A percentile compares a stretch with the other conserved stretches of the same genome.
These are phyloP conservation scores for Hypoxylon sp. DNA, from an alignment of 2,329 filamentous ascomycete genomes.

Conservation along the genomic window DNA sequence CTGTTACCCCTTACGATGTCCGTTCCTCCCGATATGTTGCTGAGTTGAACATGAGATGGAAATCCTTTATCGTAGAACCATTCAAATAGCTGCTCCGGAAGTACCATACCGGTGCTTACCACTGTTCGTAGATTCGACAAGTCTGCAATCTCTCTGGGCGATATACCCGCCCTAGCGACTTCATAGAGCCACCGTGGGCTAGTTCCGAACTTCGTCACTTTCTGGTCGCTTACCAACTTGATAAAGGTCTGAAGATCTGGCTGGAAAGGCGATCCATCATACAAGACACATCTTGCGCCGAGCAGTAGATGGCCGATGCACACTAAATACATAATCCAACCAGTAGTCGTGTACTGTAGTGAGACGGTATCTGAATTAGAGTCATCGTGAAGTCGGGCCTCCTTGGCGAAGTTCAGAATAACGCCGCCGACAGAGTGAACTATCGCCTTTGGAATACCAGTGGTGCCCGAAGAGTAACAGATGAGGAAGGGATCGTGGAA, in stretches of 20 bases:
- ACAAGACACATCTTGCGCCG: slow-evolving; percentile 77
- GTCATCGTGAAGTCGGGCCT: slow-evolving; percentile 68
- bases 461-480: slow-evolving; percentile 86
- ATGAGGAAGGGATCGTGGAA: slow-evolving; percentile 85
- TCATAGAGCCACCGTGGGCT: slow-evolving; percentile 85
- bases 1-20: slow-evolving; percentile 71
- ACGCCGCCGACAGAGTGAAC: slow-evolving; percentile 81
- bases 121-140: slow-evolving; percentile 73
- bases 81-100: slow-evolving; percentile 81
- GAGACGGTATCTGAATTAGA: slow-evolving; percentile 58
- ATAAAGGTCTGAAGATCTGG: slow-evolving; percentile 77
- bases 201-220: slow-evolving; percentile 80
- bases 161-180: slow-evolving; percentile 73
- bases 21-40: slow-evolving; percentile 83
- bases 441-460: slow-evolving; percentile 87
- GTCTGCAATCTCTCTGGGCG: slow-evolving; percentile 73
- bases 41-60: slow-evolving; percentile 74
- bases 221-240: slow-evolving; percentile 72
- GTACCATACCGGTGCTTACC: slow-evolving; percentile 84
- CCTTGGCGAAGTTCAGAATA: slow-evolving; percentile 70
- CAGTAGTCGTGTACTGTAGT: slow-evolving; percentile 75
- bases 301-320: slow-evolving; percentile 71
- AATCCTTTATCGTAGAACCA: slow-evolving; percentile 84
- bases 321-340: slow-evolving; percentile 90
- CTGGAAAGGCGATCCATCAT: slow-evolving; percentile 85